Percentiles rank a stretch among this genome's conserved stretches.
Conservation (phyloP, 139 green algal species). For the Chlamydomonas sp. region DNA sequence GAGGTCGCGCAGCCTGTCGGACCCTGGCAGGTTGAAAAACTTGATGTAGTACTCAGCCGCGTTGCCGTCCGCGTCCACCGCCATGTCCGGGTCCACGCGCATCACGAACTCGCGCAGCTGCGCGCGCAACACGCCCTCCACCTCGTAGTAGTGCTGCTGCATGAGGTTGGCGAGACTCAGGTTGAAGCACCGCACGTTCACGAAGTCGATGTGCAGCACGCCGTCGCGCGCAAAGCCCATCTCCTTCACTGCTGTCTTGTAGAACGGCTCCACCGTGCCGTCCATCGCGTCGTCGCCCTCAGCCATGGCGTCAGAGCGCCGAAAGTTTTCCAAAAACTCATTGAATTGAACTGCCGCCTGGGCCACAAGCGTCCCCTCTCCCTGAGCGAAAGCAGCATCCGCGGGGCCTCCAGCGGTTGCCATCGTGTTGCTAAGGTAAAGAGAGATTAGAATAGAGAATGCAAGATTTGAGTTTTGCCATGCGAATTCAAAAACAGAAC, state of each 20-base stretch:
- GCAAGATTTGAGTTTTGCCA: too few species aligned
- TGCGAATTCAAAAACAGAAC: too few species aligned
- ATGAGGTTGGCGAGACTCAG: not conserved
- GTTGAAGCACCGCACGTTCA: not conserved
- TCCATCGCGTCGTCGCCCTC: too few species aligned
- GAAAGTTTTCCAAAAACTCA: too few species aligned
- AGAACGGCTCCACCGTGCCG: not conserved
- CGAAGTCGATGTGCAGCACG: not conserved
- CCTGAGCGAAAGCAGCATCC: too few species aligned
- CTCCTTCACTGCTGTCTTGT: not conserved
- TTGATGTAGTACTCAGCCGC: constrained; percentile 75
- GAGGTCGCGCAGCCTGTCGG: constrained; percentile 43
- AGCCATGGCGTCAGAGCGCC: too few species aligned
- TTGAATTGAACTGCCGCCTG: too few species aligned
- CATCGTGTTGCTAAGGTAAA: too few species aligned
- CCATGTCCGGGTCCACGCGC: constrained; percentile 49
- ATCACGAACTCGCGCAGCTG: constrained; percentile 68
- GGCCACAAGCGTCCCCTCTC: too few species aligned
- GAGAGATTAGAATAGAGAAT: too few species aligned
- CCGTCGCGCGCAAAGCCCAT: not conserved
- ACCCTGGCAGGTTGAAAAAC: constrained; percentile 63
- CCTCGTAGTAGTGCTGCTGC: constrained; percentile 34
- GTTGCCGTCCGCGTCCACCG: constrained; percentile 36
- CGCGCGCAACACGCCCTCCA: constrained; percentile 70
- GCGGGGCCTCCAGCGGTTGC: too few species aligned